Conservation (phyloP, 768 basidiomycete genomes). For the Glaciozyma antarctica region DNA sequence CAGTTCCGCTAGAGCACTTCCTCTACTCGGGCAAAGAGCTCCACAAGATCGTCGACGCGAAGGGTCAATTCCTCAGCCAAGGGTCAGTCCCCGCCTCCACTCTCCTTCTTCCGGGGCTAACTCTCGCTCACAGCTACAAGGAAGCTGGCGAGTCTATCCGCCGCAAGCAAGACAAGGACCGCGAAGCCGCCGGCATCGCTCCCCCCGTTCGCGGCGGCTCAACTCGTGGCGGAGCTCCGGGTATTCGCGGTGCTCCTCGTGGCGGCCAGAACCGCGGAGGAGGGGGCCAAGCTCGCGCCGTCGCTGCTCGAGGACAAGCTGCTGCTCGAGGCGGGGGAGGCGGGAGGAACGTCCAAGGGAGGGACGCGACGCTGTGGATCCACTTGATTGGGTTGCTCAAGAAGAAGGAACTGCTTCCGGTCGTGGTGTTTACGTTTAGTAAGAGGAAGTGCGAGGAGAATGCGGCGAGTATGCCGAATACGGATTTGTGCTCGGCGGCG, state of each 20-base stretch:
- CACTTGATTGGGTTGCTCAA: slow-evolving; percentile 73
- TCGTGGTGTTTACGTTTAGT: slow-evolving; percentile 92
- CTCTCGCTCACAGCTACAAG: slow-evolving; percentile 56
- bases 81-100: slow-evolving; percentile 50
- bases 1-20: slow-evolving; percentile 93
- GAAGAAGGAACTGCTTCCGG: slow-evolving; percentile 78
- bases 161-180: slow-evolving; percentile 95
- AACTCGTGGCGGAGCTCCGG: slow-evolving; percentile 43
- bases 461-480: slow-evolving; percentile 74
- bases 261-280: slow-evolving; percentile 27
- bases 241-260: slow-evolving; percentile 38
- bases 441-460: slow-evolving; percentile 98
- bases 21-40: slow-evolving; percentile 87
- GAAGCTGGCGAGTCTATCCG: slow-evolving; percentile 77
- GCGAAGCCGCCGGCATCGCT: slow-evolving; percentile 84
- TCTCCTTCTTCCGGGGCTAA: slow-evolving; percentile 4
- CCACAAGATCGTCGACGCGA: slow-evolving; percentile 83
- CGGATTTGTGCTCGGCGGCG: slow-evolving; percentile 73
- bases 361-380: slow-evolving; percentile 85
- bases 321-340: slow-evolving; percentile 25
- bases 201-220: slow-evolving; percentile 49
- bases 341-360: slow-evolving; percentile 48
- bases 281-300: slow-evolving; percentile 34
- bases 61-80: slow-evolving; percentile 58
- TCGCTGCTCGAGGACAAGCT: slow-evolving; percentile 13